These are phyloP conservation scores for Sporothrix pallida DNA, from an alignment of 2,329 filamentous ascomycete genomes.

Conservation along the genomic window DNA sequence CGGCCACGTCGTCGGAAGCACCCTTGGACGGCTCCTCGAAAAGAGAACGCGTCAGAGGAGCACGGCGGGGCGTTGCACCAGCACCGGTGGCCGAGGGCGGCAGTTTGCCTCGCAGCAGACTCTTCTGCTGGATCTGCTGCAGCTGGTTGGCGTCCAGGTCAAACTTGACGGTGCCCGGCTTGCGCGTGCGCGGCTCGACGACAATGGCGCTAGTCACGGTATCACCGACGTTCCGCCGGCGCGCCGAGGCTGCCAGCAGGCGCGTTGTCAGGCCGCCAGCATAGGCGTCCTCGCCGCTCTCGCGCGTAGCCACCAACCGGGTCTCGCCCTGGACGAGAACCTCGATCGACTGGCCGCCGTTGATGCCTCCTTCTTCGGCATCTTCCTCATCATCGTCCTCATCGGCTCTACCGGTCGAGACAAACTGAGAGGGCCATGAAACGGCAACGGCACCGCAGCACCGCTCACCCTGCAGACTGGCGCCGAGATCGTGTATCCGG, in stretches of 20 bases:
- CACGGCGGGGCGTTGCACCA: constrained; percentile 32
- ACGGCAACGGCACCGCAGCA: constrained; percentile 60
- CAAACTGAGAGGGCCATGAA: constrained; percentile 42
- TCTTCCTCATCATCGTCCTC: constrained; percentile 38
- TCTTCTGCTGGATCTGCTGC: constrained; percentile 40
- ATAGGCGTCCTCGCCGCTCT: constrained; percentile 50
- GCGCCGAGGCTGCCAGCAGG: constrained; percentile 39
- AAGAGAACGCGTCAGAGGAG: constrained; percentile 26
- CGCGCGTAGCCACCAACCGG: constrained; percentile 60
- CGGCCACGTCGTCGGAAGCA: neutral
- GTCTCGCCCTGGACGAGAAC: constrained; percentile 62
- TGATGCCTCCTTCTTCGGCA: constrained; percentile 39
- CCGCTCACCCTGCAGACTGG: constrained; percentile 62
- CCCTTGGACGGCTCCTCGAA: constrained; percentile 31
- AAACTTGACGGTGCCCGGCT: constrained; percentile 52
- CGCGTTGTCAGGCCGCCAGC: constrained; percentile 47
- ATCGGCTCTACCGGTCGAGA: constrained; percentile 20
- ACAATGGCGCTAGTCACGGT: constrained; percentile 56
- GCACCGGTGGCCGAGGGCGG: constrained; percentile 27
- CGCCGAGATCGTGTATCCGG: constrained; percentile 58
- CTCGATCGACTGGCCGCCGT: constrained; percentile 56
- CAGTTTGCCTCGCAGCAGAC: constrained; percentile 10
- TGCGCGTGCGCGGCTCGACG: constrained; percentile 56
- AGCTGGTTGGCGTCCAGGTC: constrained; percentile 53
- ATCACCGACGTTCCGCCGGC: constrained; percentile 44